Evolutionary conservation across 805 yeast species (phyloP).

Genomic region (Metschnikowia arizonensis): DNA sequence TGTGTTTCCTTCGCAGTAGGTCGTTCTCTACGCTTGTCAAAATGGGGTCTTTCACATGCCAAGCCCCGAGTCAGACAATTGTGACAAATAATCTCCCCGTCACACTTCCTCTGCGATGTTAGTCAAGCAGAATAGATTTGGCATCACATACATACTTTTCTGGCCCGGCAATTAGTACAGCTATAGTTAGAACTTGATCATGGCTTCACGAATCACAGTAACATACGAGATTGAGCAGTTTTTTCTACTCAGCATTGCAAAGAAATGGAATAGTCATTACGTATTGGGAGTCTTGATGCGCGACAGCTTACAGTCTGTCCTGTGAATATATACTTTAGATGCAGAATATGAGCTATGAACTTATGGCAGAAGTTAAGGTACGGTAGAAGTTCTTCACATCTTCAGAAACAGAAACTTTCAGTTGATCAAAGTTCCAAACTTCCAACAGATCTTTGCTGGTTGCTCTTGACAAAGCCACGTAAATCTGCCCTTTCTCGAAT

Average conservation of each 20-base stretch:
- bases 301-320: background rate
- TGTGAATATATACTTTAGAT: background rate
- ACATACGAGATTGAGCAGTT: conserved; percentile 17
- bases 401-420: conserved; percentile 63
- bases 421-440: conserved; percentile 64
- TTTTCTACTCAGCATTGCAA: conserved; percentile 4
- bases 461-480: conserved; percentile 93
- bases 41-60: conserved; percentile 10
- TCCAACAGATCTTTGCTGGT: conserved; percentile 77
- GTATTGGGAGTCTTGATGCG: background rate
- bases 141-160: conserved; percentile 10
- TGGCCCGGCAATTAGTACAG: conserved; percentile 15
- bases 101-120: conserved; percentile 14
- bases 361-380: conserved; percentile 25
- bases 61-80: conserved; percentile 10
- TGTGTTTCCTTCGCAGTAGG: conserved; percentile 8
- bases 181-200: conserved; percentile 7
- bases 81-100: conserved; percentile 11
- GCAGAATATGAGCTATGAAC: background rate
- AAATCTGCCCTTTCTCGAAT: conserved; percentile 93
- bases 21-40: conserved; percentile 13
- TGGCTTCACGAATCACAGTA: background rate
- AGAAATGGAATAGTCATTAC: background rate
- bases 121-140: background rate
- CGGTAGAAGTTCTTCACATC: conserved; percentile 69